These are phyloP conservation scores for Lathyrus aphaca DNA, from an alignment of 306 rosid genomes.

Conservation along the genomic window DNA sequence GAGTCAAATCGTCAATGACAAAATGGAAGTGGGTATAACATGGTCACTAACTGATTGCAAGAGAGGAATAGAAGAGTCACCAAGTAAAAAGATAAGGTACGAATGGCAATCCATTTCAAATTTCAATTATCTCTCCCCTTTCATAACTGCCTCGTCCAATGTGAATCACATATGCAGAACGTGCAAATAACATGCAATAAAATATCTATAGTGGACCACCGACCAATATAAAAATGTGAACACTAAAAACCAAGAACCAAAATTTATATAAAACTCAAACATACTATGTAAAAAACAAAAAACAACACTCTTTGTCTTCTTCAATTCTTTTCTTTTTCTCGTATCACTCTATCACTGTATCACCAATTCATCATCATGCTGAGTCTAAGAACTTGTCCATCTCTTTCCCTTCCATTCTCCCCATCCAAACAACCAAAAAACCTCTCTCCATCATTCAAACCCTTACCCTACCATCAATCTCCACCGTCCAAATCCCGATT, in stretches of 20 bases:
- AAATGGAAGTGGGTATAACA: neutral
- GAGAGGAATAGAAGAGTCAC: neutral
- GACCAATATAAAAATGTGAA: too few relatives aligned
- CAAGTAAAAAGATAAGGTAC: neutral
- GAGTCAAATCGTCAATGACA: neutral
- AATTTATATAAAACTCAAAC: too few relatives aligned
- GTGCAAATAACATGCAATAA: too few relatives aligned
- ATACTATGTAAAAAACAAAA: neutral
- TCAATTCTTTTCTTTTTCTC: neutral
- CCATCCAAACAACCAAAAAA: conserved; percentile 37
- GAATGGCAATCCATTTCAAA: too few relatives aligned
- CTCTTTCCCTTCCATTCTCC: conserved; percentile 42
- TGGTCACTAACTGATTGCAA: neutral
- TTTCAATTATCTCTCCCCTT: too few relatives aligned
- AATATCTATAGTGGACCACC: too few relatives aligned
- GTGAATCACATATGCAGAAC: too few relatives aligned
- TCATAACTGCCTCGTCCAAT: too few relatives aligned
- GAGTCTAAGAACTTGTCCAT: conserved; percentile 27
- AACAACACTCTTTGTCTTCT: neutral
- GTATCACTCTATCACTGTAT: neutral
- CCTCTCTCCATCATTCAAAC: conserved; percentile 29
- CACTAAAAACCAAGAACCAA: too few relatives aligned
- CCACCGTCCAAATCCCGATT: neutral
- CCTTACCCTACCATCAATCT: conserved; percentile 10
- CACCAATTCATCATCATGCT: conserved; percentile 6